Evolutionary conservation across 2,329 filamentous ascomycete species (phyloP).

Genomic region (Xylariaceae sp.): DNA sequence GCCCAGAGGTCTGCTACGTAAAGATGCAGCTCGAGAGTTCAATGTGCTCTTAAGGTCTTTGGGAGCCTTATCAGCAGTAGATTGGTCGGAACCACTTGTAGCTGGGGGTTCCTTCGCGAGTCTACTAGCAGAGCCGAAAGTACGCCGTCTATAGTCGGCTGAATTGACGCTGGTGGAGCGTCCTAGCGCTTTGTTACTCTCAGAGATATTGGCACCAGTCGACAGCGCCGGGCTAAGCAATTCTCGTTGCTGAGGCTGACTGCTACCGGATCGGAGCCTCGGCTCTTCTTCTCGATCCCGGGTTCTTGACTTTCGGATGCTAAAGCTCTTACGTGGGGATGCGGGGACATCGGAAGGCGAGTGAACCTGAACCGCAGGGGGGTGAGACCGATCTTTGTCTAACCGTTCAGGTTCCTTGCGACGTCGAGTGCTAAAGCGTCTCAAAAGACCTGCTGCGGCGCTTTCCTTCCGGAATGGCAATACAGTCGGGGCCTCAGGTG

Average conservation of each 20-base stretch:
- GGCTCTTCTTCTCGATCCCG: constrained; percentile 49
- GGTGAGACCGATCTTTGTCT: constrained; percentile 61
- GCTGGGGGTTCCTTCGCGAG: constrained; percentile 60
- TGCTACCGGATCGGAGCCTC: constrained; percentile 51
- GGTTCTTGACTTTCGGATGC: constrained; percentile 56
- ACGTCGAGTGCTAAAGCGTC: constrained; percentile 85
- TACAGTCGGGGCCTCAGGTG: constrained; percentile 53
- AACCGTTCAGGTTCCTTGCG: constrained; percentile 61
- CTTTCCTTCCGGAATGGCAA: constrained; percentile 75
- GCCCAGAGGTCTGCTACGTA: constrained; percentile 79
- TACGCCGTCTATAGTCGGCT: constrained; percentile 68
- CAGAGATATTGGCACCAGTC: constrained; percentile 50
- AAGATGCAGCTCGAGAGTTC: constrained; percentile 56
- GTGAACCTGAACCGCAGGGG: constrained; percentile 72
- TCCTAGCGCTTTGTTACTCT: constrained; percentile 65
- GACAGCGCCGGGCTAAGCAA: constrained; percentile 69
- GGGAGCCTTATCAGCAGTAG: constrained; percentile 50
- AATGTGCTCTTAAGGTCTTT: constrained; percentile 48
- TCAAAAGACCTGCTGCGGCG: constrained; percentile 73
- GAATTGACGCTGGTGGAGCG: constrained; percentile 91
- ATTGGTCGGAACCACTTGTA: constrained; percentile 76
- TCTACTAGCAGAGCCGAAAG: constrained; percentile 40
- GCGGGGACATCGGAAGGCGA: constrained; percentile 64
- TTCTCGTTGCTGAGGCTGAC: constrained; percentile 69
- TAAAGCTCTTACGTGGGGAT: constrained; percentile 79